Evolutionary conservation across 2,329 filamentous ascomycete genomes (phyloP).

Genomic region (Corynespora cassiicola): DNA sequence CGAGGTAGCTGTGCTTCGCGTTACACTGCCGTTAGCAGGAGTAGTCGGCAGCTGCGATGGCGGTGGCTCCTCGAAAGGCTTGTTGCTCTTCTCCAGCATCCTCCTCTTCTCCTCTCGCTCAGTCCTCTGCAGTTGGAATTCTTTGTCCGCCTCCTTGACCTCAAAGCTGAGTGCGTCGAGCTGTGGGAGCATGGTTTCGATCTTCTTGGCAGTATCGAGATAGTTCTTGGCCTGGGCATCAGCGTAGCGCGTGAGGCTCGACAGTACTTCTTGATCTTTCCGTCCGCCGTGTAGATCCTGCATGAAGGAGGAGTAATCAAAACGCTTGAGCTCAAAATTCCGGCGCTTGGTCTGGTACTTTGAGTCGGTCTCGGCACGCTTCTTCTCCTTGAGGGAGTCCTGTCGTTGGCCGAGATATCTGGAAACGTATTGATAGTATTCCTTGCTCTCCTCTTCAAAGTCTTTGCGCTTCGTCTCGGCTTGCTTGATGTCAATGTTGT

Average conservation of each 20-base stretch:
- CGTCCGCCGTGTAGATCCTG: slow-evolving; percentile 98
- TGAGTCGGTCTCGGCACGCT: slow-evolving; percentile 89
- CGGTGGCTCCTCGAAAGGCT: slow-evolving; percentile 41
- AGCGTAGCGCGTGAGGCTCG: slow-evolving; percentile 91
- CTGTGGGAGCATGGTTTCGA: slow-evolving; percentile 86
- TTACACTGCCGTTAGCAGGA: slow-evolving; percentile 29
- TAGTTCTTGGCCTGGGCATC: slow-evolving; percentile 88
- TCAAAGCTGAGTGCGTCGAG: slow-evolving; percentile 87
- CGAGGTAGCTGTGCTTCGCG: slow-evolving; percentile 24
- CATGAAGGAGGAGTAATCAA: slow-evolving; percentile 99
- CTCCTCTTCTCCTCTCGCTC: slow-evolving; percentile 95
- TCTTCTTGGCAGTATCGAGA: slow-evolving; percentile 80
- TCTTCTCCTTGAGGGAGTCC: slow-evolving; percentile 97
- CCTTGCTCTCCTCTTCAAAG: slow-evolving; percentile 98
- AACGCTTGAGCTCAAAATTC: slow-evolving; percentile 95
- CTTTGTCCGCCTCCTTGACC: slow-evolving; percentile 93
- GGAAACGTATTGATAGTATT: slow-evolving; percentile 95
- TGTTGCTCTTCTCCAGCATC: slow-evolving; percentile 85
- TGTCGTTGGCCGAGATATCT: slow-evolving; percentile 95
- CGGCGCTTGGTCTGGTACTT: slow-evolving; percentile 95
- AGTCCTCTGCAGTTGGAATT: slow-evolving; percentile 93
- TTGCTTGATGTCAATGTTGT: slow-evolving; percentile 96
- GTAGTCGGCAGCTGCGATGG: slow-evolving; percentile 24
- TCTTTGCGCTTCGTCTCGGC: slow-evolving; percentile 96
- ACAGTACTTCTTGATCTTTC: slow-evolving; percentile 96